Conservation (phyloP, 2,329 filamentous ascomycete genomes). For the Purpureocillium takamizusanense region DNA sequence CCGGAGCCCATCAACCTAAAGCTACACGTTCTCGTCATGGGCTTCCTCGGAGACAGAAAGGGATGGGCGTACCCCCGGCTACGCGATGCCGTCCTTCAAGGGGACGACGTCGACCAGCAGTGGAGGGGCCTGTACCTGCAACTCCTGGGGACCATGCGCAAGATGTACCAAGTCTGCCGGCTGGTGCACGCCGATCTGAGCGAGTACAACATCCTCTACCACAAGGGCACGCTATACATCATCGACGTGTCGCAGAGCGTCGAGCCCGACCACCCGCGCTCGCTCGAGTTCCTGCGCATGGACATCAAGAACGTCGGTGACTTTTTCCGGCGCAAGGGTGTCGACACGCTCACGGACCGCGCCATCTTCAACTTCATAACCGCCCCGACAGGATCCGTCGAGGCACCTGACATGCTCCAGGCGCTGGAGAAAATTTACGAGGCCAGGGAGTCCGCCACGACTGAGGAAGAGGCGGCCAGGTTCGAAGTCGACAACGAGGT, state of each 20-base stretch:
- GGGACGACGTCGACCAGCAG: constrained; percentile 57
- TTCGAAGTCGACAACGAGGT: constrained; percentile 80
- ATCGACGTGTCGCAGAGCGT: constrained; percentile 98
- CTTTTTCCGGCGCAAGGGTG: constrained; percentile 81
- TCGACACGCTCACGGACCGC: constrained; percentile 71
- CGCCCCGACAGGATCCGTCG: constrained; percentile 45
- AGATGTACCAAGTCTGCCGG: constrained; percentile 83
- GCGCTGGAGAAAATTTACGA: constrained; percentile 60
- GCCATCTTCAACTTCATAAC: constrained; percentile 81
- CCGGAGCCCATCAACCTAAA: constrained; percentile 84
- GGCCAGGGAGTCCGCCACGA: constrained; percentile 37
- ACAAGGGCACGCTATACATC: constrained; percentile 74
- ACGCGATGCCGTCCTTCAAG: constrained; percentile 70
- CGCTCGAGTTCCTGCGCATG: constrained; percentile 90
- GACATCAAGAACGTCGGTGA: constrained; percentile 95
- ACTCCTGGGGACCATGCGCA: constrained; percentile 79
- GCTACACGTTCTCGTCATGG: constrained; percentile 93
- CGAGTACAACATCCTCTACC: constrained; percentile 95
- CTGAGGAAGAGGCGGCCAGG: constrained; percentile 44
- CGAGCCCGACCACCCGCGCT: constrained; percentile 89
- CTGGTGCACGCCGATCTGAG: constrained; percentile 94
- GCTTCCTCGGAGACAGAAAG: constrained; percentile 78
- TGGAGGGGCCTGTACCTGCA: constrained; percentile 78
- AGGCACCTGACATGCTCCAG: constrained; percentile 51
- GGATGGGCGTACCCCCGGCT: constrained; percentile 84